phyloP scores from a whole-genome alignment of 2,329 filamentous ascomycete genomes.

The Ophiostoma sp. region DNA sequence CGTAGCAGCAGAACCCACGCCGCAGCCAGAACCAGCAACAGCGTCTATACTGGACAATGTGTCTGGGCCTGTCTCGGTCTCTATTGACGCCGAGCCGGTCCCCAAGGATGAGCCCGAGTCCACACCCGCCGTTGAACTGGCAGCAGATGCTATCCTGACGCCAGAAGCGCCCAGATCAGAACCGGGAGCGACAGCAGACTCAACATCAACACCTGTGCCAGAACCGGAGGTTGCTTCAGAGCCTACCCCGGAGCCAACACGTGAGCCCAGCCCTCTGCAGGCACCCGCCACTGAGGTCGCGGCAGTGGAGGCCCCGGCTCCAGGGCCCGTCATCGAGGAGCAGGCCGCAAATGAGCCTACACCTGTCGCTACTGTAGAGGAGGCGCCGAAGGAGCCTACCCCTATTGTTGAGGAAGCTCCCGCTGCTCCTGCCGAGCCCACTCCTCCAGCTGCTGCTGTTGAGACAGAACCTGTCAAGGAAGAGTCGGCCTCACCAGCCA shows the following conservation, averaged over 20 bases:
- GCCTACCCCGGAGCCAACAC: background rate
- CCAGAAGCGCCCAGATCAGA: background rate
- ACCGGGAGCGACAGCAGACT: background rate
- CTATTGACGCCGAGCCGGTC: background rate
- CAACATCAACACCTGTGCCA: background rate
- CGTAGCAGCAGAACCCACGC: background rate
- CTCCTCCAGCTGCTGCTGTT: background rate
- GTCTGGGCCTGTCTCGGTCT: background rate
- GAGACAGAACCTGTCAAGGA: background rate
- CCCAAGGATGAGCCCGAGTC: background rate
- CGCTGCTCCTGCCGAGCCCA: background rate
- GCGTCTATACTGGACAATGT: background rate
- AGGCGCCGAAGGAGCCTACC: background rate
- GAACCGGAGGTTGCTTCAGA: background rate
- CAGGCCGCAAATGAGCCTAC: background rate
- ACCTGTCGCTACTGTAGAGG: constrained; percentile 4
- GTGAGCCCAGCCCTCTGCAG: background rate
- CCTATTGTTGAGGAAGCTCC: background rate
- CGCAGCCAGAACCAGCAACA: background rate
- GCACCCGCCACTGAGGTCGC: background rate
- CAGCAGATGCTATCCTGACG: background rate
- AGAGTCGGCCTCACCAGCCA: background rate
- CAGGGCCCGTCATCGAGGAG: background rate
- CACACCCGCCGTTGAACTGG: background rate
- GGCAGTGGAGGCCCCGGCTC: background rate